These are phyloP conservation scores for Cutaneotrichosporon cutaneum DNA, from an alignment of 1,284 basidiomycete genomes.

Conservation along the genomic window DNA sequence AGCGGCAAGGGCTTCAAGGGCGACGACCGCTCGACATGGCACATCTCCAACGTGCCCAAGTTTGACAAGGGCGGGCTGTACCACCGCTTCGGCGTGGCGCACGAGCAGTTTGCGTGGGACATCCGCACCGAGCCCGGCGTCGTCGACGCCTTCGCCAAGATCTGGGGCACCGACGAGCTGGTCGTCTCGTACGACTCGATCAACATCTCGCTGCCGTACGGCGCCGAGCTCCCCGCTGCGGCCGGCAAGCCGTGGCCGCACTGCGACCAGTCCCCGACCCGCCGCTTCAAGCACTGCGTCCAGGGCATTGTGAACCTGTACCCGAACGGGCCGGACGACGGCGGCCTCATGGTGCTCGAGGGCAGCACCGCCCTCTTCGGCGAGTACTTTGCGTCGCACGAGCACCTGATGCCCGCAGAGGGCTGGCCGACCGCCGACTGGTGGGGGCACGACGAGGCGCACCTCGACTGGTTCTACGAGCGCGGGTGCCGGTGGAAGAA, in stretches of 20 bases:
- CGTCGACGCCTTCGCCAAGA: constrained; percentile 46
- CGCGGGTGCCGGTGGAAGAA: constrained; percentile 43
- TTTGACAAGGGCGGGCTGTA: constrained; percentile 45
- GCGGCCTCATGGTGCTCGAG: constrained; percentile 53
- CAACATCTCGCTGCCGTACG: constrained; percentile 50
- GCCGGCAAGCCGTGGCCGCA: constrained; percentile 47
- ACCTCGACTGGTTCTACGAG: constrained; percentile 42
- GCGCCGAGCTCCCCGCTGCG: constrained; percentile 30
- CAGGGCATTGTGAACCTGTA: constrained; percentile 54
- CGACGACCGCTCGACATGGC: constrained; percentile 49
- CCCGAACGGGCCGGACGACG: constrained; percentile 52
- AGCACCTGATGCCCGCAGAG: constrained; percentile 38
- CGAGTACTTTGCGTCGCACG: constrained; percentile 48
- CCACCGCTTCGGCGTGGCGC: constrained; percentile 43
- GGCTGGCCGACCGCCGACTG: constrained; percentile 45
- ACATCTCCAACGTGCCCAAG: constrained; percentile 43
- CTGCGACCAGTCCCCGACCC: constrained; percentile 48
- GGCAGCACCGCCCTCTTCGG: constrained; percentile 44
- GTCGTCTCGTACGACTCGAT: constrained; percentile 47
- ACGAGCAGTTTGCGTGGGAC: constrained; percentile 53
- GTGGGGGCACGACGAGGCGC: constrained; percentile 40
- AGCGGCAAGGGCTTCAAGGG: constrained; percentile 46
- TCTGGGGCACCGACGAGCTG: constrained; percentile 53
- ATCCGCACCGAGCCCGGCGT: constrained; percentile 48
- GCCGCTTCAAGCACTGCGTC: constrained; percentile 49